A percentile compares a stretch with the other conserved stretches of the same genome.
Evolutionary conservation across 2,329 filamentous ascomycete species (phyloP).

Genomic region (Coniochaeta sp.): DNA sequence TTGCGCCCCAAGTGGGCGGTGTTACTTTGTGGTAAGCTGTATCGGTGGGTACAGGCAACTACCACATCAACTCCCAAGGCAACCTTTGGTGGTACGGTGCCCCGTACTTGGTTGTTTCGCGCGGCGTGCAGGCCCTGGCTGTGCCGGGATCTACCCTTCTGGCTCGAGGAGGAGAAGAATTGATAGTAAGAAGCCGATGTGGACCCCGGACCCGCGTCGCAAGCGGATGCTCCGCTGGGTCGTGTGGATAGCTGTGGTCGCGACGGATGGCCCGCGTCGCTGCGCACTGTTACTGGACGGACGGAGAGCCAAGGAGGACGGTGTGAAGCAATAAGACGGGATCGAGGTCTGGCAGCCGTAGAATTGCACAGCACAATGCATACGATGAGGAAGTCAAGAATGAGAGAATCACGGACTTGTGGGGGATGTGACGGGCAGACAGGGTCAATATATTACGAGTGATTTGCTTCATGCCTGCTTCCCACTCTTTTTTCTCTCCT

Average conservation of each 20-base stretch:
- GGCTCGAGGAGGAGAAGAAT: not conserved
- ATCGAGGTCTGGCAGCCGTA: conserved; percentile 1
- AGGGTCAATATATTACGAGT: conserved; percentile 4
- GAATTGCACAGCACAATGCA: conserved; percentile 12
- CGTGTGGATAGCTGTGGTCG: not conserved
- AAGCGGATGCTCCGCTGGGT: not conserved
- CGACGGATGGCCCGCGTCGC: not conserved
- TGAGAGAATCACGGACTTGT: not conserved
- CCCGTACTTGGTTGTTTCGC: not conserved
- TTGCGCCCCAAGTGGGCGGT: conserved; percentile 3
- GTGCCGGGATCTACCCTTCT: conserved; percentile 1
- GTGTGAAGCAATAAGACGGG: not conserved
- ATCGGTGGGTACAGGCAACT: conserved; percentile 2
- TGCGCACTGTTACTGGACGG: not conserved
- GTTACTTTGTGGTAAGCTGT: conserved; percentile 2
- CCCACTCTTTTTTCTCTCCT: not conserved
- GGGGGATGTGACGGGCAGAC: not conserved
- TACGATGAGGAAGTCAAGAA: not conserved
- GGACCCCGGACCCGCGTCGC: not conserved
- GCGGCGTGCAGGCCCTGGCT: not conserved
- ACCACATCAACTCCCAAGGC: not conserved
- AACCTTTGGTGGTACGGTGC: not conserved
- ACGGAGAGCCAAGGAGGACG: not conserved
- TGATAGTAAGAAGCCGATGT: not conserved
- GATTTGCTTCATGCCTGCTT: conserved; percentile 1